Evolutionary conservation across 108 stramenopile species (phyloP), one percentile per base, ranked within the genome.

Genomic region (Ochromonas danica): DNA sequence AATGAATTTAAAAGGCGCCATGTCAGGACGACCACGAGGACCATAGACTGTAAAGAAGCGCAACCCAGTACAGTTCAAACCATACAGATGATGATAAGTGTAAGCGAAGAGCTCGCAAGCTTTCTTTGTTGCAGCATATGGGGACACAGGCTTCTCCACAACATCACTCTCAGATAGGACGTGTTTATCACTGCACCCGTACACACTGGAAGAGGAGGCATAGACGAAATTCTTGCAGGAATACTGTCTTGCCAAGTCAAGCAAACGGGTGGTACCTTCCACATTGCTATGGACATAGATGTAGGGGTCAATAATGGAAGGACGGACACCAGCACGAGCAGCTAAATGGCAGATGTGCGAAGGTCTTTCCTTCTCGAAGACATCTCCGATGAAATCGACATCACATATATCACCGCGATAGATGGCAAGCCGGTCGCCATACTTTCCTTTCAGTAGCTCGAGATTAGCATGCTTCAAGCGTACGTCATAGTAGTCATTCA

Each of bases 31-130:
- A 28, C 96, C 95, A 3, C 94, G 85, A 1, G 95, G 95, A 6
- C 98, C 96, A 79, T 96, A 99, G 1, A 97, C 95, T n/a, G 96
- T 96, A 81, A 97, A 97, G 88, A 97, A 96, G 77, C 95, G 91
- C 10, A 97, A 84, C 1, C 88, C 94, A 39, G 94, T 86, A 28
- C 92, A 86, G 79, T 95, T 93, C 70, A 99, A 85, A 31, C 89
- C 79, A 90, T 97, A 97, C 38, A 99, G 88, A 70, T 93, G 91
- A 85, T 94, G 93, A 89, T 96, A 99, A 39, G 96, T 96, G 90
- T 97, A 91, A 3, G 98, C 96, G 43, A 99, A 80, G 1, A 97
- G 84, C 87, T 99, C 98, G 63, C 93, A 92, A 43, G 92, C 82
- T 81, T 91, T 92, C 86, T 97, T 97, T 0, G 91, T 86, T 0